Evolutionary conservation across 139 green algal genomes (phyloP).

Genomic region (Chlamydomonas eustigma): DNA sequence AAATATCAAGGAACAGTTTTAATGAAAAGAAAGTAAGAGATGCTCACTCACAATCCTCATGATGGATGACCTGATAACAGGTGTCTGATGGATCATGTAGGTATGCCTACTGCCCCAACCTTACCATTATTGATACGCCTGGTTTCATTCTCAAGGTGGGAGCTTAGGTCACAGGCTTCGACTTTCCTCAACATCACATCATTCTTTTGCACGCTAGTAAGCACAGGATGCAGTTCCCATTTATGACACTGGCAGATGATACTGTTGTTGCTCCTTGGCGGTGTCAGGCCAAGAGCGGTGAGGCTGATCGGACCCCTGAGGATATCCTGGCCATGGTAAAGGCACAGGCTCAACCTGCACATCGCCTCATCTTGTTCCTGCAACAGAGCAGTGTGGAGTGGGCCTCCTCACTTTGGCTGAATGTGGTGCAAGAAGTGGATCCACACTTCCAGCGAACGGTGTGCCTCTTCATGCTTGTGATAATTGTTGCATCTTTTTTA

Average conservation of each 20-base stretch:
- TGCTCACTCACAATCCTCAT: too few relatives aligned
- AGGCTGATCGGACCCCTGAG: slow-evolving; percentile 79
- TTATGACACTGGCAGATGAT: too few relatives aligned
- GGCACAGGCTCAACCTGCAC: slow-evolving; percentile 66
- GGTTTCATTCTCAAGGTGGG: slow-evolving; percentile 88
- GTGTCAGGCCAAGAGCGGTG: slow-evolving; percentile 69
- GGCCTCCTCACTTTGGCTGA: slow-evolving; percentile 86
- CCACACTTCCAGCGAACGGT: slow-evolving; percentile 69
- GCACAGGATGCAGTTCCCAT: too few relatives aligned
- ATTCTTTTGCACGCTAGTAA: too few relatives aligned
- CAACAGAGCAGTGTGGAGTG: slow-evolving; percentile 93
- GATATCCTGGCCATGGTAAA: slow-evolving; percentile 94
- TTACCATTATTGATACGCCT: slow-evolving; percentile 92
- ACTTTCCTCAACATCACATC: too few relatives aligned
- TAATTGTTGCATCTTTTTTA: too few relatives aligned
- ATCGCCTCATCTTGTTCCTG: slow-evolving; percentile 93
- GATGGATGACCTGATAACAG: too few relatives aligned
- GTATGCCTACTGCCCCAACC: slow-evolving; percentile 79
- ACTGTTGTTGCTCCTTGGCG: too few relatives aligned
- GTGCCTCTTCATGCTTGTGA: too few relatives aligned
- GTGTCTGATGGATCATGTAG: neutral
- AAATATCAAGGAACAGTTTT: too few relatives aligned
- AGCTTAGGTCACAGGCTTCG: too few relatives aligned
- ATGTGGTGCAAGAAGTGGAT: slow-evolving; percentile 89
- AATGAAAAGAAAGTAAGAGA: too few relatives aligned